phyloP scores from a whole-genome alignment of 495 filamentous ascomycete genomes.

The Neurospora cerealis region DNA sequence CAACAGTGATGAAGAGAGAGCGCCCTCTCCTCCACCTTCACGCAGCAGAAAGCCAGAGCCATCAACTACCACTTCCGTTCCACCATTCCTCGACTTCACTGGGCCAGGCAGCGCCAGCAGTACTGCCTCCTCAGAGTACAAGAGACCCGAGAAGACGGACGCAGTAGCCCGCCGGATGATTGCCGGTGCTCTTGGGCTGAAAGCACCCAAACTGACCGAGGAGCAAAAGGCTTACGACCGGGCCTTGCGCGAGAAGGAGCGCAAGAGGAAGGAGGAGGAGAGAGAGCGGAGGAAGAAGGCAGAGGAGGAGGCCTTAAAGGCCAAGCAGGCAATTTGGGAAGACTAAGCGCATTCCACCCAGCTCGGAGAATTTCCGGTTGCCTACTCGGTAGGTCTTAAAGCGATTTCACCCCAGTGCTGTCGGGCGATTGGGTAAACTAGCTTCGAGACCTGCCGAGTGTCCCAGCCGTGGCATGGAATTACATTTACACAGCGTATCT shows the following conservation, averaged over 20 bases:
- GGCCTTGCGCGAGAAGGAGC: conserved; percentile 76
- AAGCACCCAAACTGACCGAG: conserved; percentile 70
- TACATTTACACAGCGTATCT: not conserved
- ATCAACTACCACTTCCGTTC: not conserved
- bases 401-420: not conserved
- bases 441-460: not conserved
- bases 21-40: not conserved
- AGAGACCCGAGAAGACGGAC: conserved; percentile 82
- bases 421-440: too few relatives aligned
- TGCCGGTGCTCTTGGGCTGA: conserved; percentile 75
- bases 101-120: conserved; percentile 6
- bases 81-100: conserved; percentile 1
- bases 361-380: not conserved
- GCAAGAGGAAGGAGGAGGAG: conserved; percentile 63
- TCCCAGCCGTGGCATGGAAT: not conserved
- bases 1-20: not conserved
- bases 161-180: conserved; percentile 87
- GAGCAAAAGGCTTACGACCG: conserved; percentile 83
- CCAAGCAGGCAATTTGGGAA: conserved; percentile 73
- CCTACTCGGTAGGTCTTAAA: not conserved
- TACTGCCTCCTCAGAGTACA: conserved; percentile 4
- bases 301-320: conserved; percentile 58
- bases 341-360: conserved; percentile 37
- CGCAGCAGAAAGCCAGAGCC: not conserved
- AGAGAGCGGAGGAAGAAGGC: conserved; percentile 52